These are phyloP conservation scores for Flaveria brownii DNA, from an alignment of 129 eudicot species.

Conservation along the genomic window DNA sequence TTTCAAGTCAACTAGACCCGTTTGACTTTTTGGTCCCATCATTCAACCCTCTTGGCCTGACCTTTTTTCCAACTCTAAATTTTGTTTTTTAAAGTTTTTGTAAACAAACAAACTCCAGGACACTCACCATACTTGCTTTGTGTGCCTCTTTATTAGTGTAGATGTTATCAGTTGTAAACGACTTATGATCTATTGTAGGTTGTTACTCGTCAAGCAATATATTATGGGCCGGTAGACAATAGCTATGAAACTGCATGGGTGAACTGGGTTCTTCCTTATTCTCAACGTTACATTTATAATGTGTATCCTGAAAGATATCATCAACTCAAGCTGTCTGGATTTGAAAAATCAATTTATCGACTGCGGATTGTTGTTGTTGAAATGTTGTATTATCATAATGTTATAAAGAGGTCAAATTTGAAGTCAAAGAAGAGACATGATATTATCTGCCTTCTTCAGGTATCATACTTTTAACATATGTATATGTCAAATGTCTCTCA, in stretches of 20 bases:
- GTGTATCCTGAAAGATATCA: conserved; percentile 54
- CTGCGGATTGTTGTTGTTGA: conserved; percentile 70
- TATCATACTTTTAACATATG: conserved; percentile 2
- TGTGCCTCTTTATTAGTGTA: background rate
- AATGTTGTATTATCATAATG: conserved; percentile 63
- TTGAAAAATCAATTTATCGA: background rate
- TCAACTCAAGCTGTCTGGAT: conserved; percentile 46
- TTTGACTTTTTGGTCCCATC: background rate
- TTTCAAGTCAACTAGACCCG: background rate
- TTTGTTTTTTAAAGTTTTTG: background rate
- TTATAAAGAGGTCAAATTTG: conserved; percentile 49
- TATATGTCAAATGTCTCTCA: background rate
- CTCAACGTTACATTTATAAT: conserved; percentile 75
- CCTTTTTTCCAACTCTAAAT: background rate
- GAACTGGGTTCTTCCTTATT: conserved; percentile 80
- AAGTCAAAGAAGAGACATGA: conserved; percentile 62
- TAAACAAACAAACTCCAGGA: background rate
- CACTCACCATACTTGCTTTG: background rate
- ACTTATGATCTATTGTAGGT: conserved; percentile 45
- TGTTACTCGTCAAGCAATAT: conserved; percentile 73
- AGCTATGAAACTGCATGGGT: conserved; percentile 49
- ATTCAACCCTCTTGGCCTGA: background rate
- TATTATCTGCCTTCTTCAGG: conserved; percentile 59
- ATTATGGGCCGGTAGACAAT: conserved; percentile 55
- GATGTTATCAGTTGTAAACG: background rate